Evolutionary conservation across 2,329 filamentous ascomycete species (phyloP).

Genomic region (Cytospora piceicola): DNA sequence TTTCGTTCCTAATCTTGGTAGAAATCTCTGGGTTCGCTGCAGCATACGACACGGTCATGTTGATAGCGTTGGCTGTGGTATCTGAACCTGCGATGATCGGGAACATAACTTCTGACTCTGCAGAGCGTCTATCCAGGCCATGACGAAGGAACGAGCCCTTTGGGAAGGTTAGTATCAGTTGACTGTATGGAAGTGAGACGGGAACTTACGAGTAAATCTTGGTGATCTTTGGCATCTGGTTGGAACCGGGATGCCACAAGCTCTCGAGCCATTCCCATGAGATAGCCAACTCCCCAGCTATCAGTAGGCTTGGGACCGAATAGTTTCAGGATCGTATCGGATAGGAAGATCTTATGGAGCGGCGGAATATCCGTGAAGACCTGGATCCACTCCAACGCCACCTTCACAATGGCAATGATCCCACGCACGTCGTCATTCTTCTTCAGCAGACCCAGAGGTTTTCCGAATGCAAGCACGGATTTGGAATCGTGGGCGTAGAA

Average conservation of each 20-base stretch:
- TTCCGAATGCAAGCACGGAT: conserved; percentile 27
- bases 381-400: conserved; percentile 25
- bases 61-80: conserved; percentile 32
- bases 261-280: conserved; percentile 29
- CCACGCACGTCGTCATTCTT: conserved; percentile 31
- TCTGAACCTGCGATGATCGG: conserved; percentile 34
- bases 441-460: conserved; percentile 30
- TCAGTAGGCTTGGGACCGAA: conserved; percentile 30
- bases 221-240: conserved; percentile 23
- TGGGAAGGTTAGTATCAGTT: not conserved
- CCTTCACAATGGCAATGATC: conserved; percentile 30
- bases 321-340: conserved; percentile 23
- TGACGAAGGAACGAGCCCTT: conserved; percentile 26
- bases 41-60: conserved; percentile 31
- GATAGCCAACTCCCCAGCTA: conserved; percentile 27
- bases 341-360: conserved; percentile 30
- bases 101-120: conserved; percentile 30
- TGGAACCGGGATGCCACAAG: conserved; percentile 13
- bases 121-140: conserved; percentile 20
- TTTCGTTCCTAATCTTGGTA: conserved; percentile 23
- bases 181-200: not conserved
- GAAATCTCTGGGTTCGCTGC: conserved; percentile 25
- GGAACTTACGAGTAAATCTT: conserved; percentile 20
- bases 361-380: conserved; percentile 28
- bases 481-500: conserved; percentile 27